Percentiles rank a stretch among this genome's conserved stretches.
These are phyloP conservation scores for Triticum turgidum DNA, from an alignment of 176 grass and related monocot species.

Conservation along the genomic window DNA sequence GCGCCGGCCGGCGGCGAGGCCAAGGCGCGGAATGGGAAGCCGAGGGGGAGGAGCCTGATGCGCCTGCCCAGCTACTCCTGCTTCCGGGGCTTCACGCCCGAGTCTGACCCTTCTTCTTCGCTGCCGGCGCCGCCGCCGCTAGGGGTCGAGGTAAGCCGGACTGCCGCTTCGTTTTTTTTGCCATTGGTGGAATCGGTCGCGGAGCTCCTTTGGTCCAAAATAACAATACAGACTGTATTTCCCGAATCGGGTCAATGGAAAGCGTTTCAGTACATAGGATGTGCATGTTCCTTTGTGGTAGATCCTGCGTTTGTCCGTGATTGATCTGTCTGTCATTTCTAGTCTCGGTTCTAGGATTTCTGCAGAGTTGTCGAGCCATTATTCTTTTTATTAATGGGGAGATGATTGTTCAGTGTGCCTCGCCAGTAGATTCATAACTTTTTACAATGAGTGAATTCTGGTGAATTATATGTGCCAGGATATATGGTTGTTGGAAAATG, in stretches of 20 bases:
- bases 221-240: neutral
- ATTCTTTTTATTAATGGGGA: neutral
- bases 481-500: neutral
- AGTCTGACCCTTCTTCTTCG: slow-evolving; percentile 19
- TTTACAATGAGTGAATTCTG: neutral
- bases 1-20: neutral
- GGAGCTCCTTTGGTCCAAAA: neutral
- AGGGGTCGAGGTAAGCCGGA: slow-evolving; percentile 24
- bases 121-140: neutral
- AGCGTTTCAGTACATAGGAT: neutral
- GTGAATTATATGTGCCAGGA: neutral
- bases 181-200: neutral
- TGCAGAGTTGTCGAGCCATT: neutral
- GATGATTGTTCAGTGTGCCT: neutral
- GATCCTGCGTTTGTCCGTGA: slow-evolving; percentile 19
- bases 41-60: slow-evolving; percentile 28
- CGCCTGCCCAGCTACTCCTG: slow-evolving; percentile 68
- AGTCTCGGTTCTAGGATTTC: neutral
- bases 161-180: too few species aligned
- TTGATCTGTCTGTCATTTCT: neutral
- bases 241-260: neutral
- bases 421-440: neutral
- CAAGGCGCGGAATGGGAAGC: slow-evolving; percentile 30
- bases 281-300: neutral
- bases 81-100: slow-evolving; percentile 52